Percentiles rank a stretch among this genome's conserved stretches.
Conservation (phyloP, 352 stramenopile genomes). For the Phytophthora fragariaefolia region DNA sequence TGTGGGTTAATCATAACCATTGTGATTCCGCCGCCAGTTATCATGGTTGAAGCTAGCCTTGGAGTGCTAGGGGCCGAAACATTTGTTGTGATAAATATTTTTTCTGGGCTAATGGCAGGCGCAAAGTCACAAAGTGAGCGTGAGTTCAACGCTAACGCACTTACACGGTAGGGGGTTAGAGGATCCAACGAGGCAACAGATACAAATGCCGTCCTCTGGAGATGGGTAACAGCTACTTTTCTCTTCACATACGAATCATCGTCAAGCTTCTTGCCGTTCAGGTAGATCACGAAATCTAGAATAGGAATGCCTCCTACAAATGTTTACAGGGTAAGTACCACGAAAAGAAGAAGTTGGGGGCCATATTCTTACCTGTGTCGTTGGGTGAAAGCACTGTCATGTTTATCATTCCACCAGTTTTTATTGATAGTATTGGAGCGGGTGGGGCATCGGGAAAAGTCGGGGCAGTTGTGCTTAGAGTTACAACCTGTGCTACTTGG, state of each 20-base stretch:
- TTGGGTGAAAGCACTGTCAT: conserved; percentile 36
- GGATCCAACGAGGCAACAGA: conserved; percentile 40
- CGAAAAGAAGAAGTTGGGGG: background rate
- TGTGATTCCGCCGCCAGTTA: conserved; percentile 59
- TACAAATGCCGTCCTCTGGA: conserved; percentile 36
- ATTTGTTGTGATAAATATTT: conserved; percentile 32
- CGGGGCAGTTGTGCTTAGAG: conserved; percentile 41
- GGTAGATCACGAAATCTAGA: conserved; percentile 46
- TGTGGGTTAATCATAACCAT: conserved; percentile 51
- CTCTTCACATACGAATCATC: conserved; percentile 21
- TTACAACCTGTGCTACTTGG: conserved; percentile 33
- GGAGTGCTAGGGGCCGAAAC: conserved; percentile 42
- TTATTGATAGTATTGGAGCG: conserved; percentile 32
- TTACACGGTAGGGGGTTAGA: conserved; percentile 40
- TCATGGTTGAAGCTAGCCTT: conserved; percentile 22
- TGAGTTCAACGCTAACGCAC: conserved; percentile 44
- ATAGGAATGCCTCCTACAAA: conserved; percentile 55
- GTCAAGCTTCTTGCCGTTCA: conserved; percentile 40
- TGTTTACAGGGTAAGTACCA: conserved; percentile 1
- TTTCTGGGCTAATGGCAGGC: conserved; percentile 19
- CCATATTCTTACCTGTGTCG: conserved; percentile 50
- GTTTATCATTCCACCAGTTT: conserved; percentile 56
- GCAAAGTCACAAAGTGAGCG: conserved; percentile 57
- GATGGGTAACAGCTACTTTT: conserved; percentile 19
- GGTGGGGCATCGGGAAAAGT: conserved; percentile 44